phyloP scores from a whole-genome alignment of 345 rosid genomes.

The Salix brachista region DNA sequence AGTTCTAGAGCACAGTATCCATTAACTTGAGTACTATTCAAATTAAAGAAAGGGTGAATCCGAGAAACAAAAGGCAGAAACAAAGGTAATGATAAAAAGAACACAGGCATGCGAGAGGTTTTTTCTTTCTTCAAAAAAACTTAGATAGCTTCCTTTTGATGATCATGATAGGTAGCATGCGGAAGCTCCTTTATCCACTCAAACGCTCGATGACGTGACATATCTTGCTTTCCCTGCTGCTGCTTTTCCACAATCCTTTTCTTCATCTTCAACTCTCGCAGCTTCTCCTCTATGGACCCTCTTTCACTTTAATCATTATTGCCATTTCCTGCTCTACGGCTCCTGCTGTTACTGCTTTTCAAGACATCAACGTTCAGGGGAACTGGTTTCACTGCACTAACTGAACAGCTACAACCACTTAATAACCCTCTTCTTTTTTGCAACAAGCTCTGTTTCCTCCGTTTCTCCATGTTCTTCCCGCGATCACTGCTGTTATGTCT shows the following conservation, averaged over 20 bases:
- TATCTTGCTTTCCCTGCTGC: conserved; percentile 43
- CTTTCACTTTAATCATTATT: neutral
- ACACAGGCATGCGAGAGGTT: conserved; percentile 22
- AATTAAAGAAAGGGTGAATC: conserved; percentile 5
- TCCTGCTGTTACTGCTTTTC: conserved; percentile 12
- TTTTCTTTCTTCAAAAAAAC: neutral
- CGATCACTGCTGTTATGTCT: neutral
- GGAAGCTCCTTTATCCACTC: conserved; percentile 88
- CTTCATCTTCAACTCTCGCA: conserved; percentile 29
- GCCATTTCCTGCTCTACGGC: neutral
- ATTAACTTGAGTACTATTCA: neutral
- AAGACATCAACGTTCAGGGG: conserved; percentile 24
- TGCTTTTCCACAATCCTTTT: conserved; percentile 40
- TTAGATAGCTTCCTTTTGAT: conserved; percentile 5
- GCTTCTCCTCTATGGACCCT: conserved; percentile 26
- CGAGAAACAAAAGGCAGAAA: neutral
- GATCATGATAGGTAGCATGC: conserved; percentile 45
- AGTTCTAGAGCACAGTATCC: conserved; percentile 12
- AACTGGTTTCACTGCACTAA: conserved; percentile 45
- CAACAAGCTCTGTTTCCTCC: conserved; percentile 23
- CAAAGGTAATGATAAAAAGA: conserved; percentile 23
- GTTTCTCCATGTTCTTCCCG: conserved; percentile 13
- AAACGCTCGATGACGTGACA: conserved; percentile 69
- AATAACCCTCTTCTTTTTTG: conserved; percentile 25
- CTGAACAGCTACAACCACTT: conserved; percentile 44